Percentiles rank a stretch among this genome's conserved stretches.
phyloP scores from a whole-genome alignment of 176 grass and related monocot genomes.

The Bromus sterilis region DNA sequence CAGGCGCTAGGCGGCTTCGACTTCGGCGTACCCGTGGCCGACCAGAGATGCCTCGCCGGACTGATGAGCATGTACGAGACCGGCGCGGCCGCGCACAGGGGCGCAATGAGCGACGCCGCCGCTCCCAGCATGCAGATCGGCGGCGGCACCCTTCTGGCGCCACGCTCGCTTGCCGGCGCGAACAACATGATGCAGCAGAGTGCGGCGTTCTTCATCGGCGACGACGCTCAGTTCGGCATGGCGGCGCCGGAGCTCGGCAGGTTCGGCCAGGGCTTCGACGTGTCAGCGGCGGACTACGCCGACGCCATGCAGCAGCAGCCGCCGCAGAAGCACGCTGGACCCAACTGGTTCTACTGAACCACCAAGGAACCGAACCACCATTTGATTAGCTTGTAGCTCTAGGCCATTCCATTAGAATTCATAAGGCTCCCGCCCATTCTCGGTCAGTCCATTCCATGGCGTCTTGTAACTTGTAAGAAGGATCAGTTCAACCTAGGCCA shows the following conservation, averaged over 20 bases:
- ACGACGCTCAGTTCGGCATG: constrained; percentile 15
- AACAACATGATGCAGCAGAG: constrained; percentile 14
- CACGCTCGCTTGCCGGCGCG: constrained; percentile 4
- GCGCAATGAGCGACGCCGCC: not conserved
- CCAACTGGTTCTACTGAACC: constrained; percentile 34
- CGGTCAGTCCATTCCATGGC: not conserved
- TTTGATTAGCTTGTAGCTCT: constrained; percentile 1
- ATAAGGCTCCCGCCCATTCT: not conserved
- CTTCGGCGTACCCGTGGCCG: constrained; percentile 43
- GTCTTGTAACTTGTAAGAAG: constrained; percentile 9
- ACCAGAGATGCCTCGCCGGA: constrained; percentile 50
- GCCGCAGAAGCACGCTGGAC: constrained; percentile 7
- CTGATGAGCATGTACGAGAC: constrained; percentile 71
- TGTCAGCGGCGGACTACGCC: constrained; percentile 6
- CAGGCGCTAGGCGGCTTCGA: constrained; percentile 16
- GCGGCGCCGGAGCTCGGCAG: constrained; percentile 18
- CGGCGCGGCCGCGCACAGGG: constrained; percentile 20
- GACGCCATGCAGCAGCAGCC: constrained; percentile 16
- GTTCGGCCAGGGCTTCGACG: constrained; percentile 15
- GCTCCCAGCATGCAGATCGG: not conserved
- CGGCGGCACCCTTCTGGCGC: not conserved
- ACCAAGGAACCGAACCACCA: not conserved
- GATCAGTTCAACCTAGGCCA: not conserved
- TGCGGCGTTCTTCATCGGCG: constrained; percentile 12
- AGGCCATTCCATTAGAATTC: constrained; percentile 7